A percentile compares a stretch with the other conserved stretches of the same genome.
Conservation (phyloP, 139 green algal species). For the Bryopsis sp. region DNA sequence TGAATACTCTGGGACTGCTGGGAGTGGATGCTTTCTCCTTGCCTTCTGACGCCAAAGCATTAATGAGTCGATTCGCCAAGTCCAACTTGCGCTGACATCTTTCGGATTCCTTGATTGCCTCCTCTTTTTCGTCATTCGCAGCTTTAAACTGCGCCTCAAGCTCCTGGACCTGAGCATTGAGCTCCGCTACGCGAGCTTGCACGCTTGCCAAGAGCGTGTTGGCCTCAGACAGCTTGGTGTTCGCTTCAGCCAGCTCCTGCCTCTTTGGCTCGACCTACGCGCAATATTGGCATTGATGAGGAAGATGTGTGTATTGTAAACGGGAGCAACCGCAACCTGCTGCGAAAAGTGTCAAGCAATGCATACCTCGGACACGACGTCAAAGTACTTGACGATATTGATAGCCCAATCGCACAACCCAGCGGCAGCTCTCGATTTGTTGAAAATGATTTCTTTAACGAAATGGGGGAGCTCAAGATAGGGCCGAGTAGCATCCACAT, state of each 20-base stretch:
- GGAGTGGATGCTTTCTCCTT: neutral
- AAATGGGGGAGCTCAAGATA: constrained; percentile 80
- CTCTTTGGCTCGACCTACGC: constrained; percentile 68
- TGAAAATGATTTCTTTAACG: constrained; percentile 72
- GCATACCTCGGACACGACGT: constrained; percentile 62
- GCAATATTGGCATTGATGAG: no score
- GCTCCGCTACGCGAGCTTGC: constrained; percentile 52
- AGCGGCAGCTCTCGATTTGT: constrained; percentile 77
- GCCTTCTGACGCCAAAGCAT: constrained; percentile 63
- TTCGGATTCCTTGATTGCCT: constrained; percentile 62
- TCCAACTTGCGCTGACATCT: constrained; percentile 66
- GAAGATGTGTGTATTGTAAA: constrained; percentile 12
- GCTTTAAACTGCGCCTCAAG: constrained; percentile 69
- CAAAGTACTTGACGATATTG: constrained; percentile 87
- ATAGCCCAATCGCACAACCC: constrained; percentile 82
- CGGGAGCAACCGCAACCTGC: neutral
- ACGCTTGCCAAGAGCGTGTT: constrained; percentile 51
- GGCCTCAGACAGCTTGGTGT: constrained; percentile 67
- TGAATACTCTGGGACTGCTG: neutral
- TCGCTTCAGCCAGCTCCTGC: constrained; percentile 71
- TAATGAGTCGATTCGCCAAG: constrained; percentile 79
- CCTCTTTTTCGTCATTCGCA: constrained; percentile 71
- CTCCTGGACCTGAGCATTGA: constrained; percentile 64
- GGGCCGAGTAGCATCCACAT: constrained; percentile 58
- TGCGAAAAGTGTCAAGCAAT: constrained; percentile 13